phyloP scores from a whole-genome alignment of 352 stramenopile species.

The Globisporangium cylindrosporum region DNA sequence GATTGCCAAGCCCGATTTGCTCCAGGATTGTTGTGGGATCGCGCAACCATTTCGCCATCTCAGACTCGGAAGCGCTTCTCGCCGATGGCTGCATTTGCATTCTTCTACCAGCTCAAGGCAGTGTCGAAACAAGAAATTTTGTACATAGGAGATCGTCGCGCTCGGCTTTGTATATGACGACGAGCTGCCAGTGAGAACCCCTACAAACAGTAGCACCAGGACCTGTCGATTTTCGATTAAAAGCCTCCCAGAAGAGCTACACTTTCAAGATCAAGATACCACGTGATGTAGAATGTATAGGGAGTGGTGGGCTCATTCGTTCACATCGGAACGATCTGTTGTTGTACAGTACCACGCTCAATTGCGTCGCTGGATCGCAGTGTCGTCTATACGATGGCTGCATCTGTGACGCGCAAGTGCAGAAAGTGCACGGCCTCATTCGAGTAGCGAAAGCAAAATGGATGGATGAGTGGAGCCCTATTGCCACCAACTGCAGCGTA shows the following conservation, averaged over 20 bases:
- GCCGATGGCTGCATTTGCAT: too few species aligned
- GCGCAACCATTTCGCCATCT: too few species aligned
- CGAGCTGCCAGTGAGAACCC: too few species aligned
- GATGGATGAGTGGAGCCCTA: background rate
- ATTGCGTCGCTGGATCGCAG: background rate
- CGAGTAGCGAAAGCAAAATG: background rate
- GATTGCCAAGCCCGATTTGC: too few species aligned
- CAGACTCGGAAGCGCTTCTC: too few species aligned
- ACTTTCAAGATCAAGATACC: background rate
- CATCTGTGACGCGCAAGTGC: background rate
- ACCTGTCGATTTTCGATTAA: too few species aligned
- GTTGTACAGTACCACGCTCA: background rate
- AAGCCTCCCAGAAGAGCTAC: background rate
- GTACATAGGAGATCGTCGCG: too few species aligned
- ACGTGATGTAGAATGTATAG: background rate
- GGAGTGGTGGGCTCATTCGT: background rate
- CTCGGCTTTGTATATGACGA: too few species aligned
- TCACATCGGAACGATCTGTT: background rate
- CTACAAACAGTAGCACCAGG: too few species aligned
- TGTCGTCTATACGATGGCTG: background rate
- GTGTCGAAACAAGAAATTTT: too few species aligned
- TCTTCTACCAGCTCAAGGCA: too few species aligned
- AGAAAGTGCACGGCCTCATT: background rate
- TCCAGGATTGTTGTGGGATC: too few species aligned
- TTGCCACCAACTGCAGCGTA: background rate